These are phyloP conservation scores for Singerocomus inundabilis DNA, from an alignment of 1,284 basidiomycete species.

Conservation along the genomic window DNA sequence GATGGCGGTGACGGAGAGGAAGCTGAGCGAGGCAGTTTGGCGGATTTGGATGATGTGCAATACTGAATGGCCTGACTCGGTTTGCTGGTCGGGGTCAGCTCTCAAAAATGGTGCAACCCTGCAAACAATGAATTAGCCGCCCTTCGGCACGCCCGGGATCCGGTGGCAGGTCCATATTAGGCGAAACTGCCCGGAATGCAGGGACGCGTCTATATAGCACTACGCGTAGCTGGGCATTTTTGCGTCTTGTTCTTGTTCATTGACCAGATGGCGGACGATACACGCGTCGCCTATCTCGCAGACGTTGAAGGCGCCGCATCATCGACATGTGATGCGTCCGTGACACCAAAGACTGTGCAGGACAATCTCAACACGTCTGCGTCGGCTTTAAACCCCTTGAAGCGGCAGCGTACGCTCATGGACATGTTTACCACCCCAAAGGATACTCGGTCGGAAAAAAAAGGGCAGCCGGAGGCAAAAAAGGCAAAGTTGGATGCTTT, in stretches of 20 bases:
- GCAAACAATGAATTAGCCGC: background rate
- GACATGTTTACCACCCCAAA: constrained; percentile 57
- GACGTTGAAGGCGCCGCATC: constrained; percentile 44
- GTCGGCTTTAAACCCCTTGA: constrained; percentile 37
- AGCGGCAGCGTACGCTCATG: constrained; percentile 62
- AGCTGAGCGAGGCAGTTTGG: constrained; percentile 72
- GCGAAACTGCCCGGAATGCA: background rate
- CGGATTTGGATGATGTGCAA: constrained; percentile 11
- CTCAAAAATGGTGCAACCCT: constrained; percentile 5
- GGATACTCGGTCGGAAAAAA: constrained; percentile 35
- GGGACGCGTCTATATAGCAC: background rate
- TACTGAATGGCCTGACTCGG: background rate
- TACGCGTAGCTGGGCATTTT: constrained; percentile 3
- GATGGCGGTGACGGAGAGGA: constrained; percentile 73
- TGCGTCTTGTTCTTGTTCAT: constrained; percentile 15
- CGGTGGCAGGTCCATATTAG: constrained; percentile 19
- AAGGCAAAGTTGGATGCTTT: constrained; percentile 38
- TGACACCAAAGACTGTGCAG: constrained; percentile 19
- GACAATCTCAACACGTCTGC: constrained; percentile 13
- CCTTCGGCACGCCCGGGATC: background rate
- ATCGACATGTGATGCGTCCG: constrained; percentile 10
- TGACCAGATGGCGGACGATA: constrained; percentile 35
- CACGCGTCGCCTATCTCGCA: constrained; percentile 52
- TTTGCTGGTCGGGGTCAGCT: constrained; percentile 2
- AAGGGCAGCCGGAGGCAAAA: constrained; percentile 37